These are phyloP conservation scores for Solanum tarijense DNA, from an alignment of 257 asterid genomes.

Conservation along the genomic window DNA sequence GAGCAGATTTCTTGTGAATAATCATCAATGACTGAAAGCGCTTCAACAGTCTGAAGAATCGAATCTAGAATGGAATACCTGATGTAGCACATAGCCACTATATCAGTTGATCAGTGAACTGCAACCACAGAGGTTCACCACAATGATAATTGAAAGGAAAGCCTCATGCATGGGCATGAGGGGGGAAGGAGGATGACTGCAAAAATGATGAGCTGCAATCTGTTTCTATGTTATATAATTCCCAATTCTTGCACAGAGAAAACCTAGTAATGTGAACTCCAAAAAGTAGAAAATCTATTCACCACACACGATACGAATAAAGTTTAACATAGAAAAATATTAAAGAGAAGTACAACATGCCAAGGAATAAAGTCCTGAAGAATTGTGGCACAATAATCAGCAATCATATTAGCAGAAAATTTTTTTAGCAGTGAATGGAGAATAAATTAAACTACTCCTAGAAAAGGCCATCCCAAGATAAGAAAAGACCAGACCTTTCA, in stretches of 20 bases:
- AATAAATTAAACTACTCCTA: not conserved
- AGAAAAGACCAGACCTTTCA: constrained; percentile 46
- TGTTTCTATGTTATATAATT: not conserved
- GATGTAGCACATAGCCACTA: constrained; percentile 11
- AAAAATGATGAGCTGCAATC: not conserved
- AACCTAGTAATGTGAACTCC: not conserved
- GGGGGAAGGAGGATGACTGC: not conserved
- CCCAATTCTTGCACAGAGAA: not conserved
- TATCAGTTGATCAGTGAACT: not conserved
- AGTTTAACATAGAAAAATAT: not conserved
- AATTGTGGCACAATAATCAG: not conserved
- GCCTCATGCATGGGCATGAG: not conserved
- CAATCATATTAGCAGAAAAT: not conserved
- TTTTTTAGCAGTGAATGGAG: not conserved
- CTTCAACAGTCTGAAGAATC: constrained; percentile 74
- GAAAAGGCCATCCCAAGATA: not conserved
- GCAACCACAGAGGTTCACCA: not conserved
- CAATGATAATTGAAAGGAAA: not conserved
- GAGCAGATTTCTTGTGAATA: constrained; percentile 45
- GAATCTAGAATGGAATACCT: constrained; percentile 63
- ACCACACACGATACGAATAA: not conserved
- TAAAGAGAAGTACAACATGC: not conserved
- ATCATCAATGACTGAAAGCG: constrained; percentile 56
- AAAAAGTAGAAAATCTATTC: not conserved
- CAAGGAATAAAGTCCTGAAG: not conserved